These are phyloP conservation scores for Volvox carteri DNA, from an alignment of 163 green algal species.

Conservation along the genomic window DNA sequence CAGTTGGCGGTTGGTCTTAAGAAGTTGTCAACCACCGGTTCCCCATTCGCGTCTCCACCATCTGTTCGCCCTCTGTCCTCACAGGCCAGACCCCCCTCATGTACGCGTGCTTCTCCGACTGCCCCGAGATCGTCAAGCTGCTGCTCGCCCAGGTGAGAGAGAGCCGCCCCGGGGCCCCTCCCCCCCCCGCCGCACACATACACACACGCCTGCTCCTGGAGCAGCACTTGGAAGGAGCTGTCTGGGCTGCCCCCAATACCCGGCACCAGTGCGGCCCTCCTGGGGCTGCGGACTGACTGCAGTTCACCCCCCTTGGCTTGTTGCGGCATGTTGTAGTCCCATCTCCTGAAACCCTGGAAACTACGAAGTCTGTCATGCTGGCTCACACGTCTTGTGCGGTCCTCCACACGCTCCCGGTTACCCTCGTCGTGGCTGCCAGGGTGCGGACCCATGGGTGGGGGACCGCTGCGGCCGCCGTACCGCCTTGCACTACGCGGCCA, in stretches of 20 bases:
- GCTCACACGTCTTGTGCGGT: neutral
- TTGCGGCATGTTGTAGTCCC: neutral
- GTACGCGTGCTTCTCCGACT: neutral
- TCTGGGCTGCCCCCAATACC: no score
- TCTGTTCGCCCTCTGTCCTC: no score
- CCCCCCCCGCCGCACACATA: no score
- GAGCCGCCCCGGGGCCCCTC: neutral
- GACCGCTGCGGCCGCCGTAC: slow-evolving; percentile 58
- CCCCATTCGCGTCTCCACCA: no score
- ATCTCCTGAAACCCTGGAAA: neutral
- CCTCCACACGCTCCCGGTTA: neutral
- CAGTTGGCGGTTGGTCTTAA: no score
- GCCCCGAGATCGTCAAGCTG: slow-evolving; percentile 10
- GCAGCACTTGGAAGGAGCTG: neutral
- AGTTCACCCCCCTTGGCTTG: neutral
- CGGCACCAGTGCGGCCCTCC: no score
- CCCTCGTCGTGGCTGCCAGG: neutral
- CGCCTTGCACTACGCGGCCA: slow-evolving; percentile 58
- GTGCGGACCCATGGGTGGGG: slow-evolving; percentile 47
- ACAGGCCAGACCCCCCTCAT: slow-evolving; percentile 26
- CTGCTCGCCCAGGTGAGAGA: neutral
- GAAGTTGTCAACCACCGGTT: no score
- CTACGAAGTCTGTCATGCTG: no score
- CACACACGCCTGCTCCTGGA: neutral
- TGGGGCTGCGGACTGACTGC: neutral